These are phyloP conservation scores for Trichoderma reesei DNA, from an alignment of 495 filamentous ascomycete species.

Conservation along the genomic window DNA sequence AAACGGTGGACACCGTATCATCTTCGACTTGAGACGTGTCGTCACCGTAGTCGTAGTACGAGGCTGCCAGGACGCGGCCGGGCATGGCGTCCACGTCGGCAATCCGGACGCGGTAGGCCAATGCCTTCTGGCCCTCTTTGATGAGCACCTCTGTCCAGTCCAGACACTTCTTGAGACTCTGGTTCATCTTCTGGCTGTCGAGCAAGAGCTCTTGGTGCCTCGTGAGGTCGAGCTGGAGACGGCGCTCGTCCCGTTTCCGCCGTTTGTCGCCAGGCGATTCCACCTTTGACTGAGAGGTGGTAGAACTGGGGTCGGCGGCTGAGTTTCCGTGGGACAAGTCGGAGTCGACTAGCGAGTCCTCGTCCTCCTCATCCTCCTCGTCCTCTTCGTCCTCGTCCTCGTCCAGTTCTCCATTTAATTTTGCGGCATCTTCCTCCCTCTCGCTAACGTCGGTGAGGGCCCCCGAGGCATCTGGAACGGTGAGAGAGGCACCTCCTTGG, in stretches of 20 bases:
- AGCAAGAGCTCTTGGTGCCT: conserved; percentile 81
- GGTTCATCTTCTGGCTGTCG: conserved; percentile 89
- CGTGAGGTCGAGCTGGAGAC: conserved; percentile 69
- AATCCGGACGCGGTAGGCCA: conserved; percentile 66
- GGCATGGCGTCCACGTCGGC: conserved; percentile 66
- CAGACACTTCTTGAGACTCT: conserved; percentile 79
- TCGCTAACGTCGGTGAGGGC: conserved; percentile 45
- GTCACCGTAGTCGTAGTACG: conserved; percentile 51
- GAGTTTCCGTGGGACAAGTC: conserved; percentile 22
- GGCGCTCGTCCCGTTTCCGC: conserved; percentile 60
- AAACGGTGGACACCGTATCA: conserved; percentile 10
- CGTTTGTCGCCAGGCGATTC: conserved; percentile 32
- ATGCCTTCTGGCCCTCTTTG: conserved; percentile 72
- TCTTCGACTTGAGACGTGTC: conserved; percentile 11
- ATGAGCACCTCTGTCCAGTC: conserved; percentile 84
- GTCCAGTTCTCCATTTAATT: not conserved
- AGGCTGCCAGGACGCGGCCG: conserved; percentile 64
- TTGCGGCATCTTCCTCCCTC: conserved; percentile 27
- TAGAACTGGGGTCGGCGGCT: conserved; percentile 31
- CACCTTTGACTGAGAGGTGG: not conserved
- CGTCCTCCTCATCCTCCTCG: conserved; percentile 25
- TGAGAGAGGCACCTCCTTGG: not conserved
- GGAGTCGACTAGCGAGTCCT: conserved; percentile 20
- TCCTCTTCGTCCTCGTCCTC: not conserved
- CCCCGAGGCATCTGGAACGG: not conserved